These are phyloP conservation scores for Tylopilus rubrobrunneus DNA, from an alignment of 768 basidiomycete genomes.

Conservation along the genomic window DNA sequence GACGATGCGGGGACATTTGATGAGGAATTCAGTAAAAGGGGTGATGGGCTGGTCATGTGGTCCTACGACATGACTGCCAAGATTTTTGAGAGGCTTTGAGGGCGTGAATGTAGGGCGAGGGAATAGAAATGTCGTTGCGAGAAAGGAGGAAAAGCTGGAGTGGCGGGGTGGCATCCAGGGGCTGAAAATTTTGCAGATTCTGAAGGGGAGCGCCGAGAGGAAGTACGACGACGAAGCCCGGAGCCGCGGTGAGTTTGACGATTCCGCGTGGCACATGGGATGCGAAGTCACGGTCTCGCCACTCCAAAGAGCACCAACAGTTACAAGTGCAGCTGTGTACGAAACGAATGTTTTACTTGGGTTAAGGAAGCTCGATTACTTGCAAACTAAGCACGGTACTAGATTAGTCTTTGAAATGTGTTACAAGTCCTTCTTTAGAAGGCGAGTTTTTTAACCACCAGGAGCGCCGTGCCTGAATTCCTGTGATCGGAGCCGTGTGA, in stretches of 20 bases:
- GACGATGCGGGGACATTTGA: constrained; percentile 20
- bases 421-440: too few relatives aligned
- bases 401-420: background rate
- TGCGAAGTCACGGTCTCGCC: background rate
- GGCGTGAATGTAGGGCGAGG: constrained; percentile 25
- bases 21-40: constrained; percentile 24
- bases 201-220: constrained; percentile 4
- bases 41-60: constrained; percentile 26
- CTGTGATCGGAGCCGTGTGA: too few relatives aligned
- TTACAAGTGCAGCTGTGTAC: background rate
- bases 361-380: background rate
- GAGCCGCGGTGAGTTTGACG: background rate
- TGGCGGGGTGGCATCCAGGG: background rate
- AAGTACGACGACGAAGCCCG: constrained; percentile 9
- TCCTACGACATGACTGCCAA: constrained; percentile 27
- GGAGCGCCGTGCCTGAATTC: too few relatives aligned
- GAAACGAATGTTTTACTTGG: constrained; percentile 13
- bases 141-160: constrained; percentile 3
- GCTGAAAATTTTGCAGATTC: constrained; percentile 11
- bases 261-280: background rate
- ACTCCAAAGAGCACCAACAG: background rate
- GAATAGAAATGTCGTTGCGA: constrained; percentile 13
- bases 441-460: too few relatives aligned
- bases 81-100: constrained; percentile 29
- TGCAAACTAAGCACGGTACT: background rate